Conservation (phyloP, 2,329 filamentous ascomycete species). For the Apiospora phragmitis region DNA sequence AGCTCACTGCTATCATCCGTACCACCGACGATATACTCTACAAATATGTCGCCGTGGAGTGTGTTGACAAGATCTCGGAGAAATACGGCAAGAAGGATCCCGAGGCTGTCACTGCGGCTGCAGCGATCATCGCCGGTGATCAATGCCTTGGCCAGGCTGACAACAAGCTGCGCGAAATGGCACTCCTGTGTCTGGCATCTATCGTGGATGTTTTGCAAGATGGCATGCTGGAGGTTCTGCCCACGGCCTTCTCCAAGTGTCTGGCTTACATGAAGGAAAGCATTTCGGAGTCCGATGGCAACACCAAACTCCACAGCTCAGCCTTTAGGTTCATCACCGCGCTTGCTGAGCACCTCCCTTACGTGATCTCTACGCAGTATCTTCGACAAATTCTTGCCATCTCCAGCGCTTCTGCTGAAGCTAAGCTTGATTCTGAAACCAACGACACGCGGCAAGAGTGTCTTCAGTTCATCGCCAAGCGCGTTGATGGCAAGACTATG, state of each 20-base stretch:
- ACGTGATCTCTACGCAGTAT: conserved; percentile 79
- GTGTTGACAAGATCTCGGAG: conserved; percentile 89
- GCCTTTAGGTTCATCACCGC: conserved; percentile 78
- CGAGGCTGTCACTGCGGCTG: conserved; percentile 72
- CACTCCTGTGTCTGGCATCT: conserved; percentile 85
- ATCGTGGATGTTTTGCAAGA: conserved; percentile 87
- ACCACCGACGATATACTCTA: conserved; percentile 71
- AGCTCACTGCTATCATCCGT: conserved; percentile 74
- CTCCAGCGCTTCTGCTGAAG: conserved; percentile 70
- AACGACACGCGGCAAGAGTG: conserved; percentile 68
- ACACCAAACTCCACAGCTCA: conserved; percentile 74
- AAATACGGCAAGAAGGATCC: conserved; percentile 93
- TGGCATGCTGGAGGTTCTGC: conserved; percentile 80
- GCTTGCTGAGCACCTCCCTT: conserved; percentile 80
- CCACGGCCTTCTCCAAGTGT: conserved; percentile 70
- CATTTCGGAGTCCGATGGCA: conserved; percentile 51
- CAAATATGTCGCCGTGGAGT: conserved; percentile 83
- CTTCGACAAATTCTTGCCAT: conserved; percentile 71
- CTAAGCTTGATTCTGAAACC: conserved; percentile 60
- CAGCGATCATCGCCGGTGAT: conserved; percentile 73
- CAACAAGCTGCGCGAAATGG: conserved; percentile 73
- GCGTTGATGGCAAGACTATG: conserved; percentile 74
- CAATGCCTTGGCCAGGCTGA: conserved; percentile 76
- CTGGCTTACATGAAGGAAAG: conserved; percentile 71
- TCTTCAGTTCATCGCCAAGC: conserved; percentile 72